Conservation (phyloP, 345 rosid species). For the Gynandropsis gynandra region DNA sequence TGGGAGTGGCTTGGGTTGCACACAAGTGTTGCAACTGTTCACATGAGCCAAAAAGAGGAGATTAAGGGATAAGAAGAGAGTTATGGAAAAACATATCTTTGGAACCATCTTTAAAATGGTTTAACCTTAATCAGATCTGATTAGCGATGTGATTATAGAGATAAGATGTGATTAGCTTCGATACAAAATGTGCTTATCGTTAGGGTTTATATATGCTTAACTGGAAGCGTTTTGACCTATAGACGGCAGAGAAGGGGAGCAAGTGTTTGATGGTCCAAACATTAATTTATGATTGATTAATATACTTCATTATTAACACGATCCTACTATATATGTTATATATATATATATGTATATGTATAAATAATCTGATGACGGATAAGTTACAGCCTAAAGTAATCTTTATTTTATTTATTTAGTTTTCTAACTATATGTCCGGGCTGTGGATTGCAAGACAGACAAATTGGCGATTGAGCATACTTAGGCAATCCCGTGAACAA, state of each 20-base stretch:
- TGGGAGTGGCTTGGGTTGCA: slow-evolving; percentile 37
- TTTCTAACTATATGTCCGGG: neutral
- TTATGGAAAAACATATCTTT: slow-evolving; percentile 24
- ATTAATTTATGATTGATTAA: neutral
- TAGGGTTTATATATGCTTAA: slow-evolving; percentile 16
- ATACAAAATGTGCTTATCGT: slow-evolving; percentile 1
- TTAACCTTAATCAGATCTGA: slow-evolving; percentile 9
- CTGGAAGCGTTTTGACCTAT: slow-evolving; percentile 10
- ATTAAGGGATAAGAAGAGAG: slow-evolving; percentile 29
- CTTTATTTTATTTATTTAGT: neutral
- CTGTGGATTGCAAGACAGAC: slow-evolving; percentile 10
- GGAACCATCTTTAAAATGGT: slow-evolving; percentile 29
- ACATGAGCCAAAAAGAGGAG: slow-evolving; percentile 30
- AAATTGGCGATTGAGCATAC: slow-evolving; percentile 21
- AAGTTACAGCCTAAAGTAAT: neutral
- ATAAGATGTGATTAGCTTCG: slow-evolving; percentile 8
- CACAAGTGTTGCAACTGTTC: slow-evolving; percentile 45
- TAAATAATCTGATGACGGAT: too few relatives aligned
- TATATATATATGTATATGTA: neutral
- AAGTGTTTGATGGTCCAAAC: neutral
- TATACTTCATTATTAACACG: slow-evolving; percentile 9
- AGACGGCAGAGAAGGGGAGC: slow-evolving; percentile 3
- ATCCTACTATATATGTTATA: neutral
- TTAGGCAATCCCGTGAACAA: slow-evolving; percentile 30
- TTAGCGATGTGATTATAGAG: slow-evolving; percentile 11